A percentile compares a stretch with the other conserved stretches of the same genome.
Evolutionary conservation across 129 eudicot species (phyloP).

Genomic region (Flaveria robusta): DNA sequence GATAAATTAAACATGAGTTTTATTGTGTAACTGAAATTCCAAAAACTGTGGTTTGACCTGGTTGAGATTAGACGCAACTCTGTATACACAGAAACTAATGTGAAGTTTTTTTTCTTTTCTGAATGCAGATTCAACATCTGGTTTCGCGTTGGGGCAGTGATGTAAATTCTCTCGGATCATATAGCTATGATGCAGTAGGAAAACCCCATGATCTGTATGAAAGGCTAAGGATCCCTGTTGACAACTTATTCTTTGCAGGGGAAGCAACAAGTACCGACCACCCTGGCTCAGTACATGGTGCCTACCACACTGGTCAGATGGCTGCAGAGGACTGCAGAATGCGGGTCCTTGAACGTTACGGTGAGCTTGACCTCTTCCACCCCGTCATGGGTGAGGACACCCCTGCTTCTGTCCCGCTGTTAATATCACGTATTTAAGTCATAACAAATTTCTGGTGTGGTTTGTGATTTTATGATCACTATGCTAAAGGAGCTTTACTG

Average conservation of each 20-base stretch:
- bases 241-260: conserved; percentile 97
- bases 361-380: conserved; percentile 86
- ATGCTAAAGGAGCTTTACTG: conserved; percentile 4
- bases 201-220: conserved; percentile 97
- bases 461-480: conserved; percentile 13
- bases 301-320: conserved; percentile 86
- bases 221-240: conserved; percentile 87
- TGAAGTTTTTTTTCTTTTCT: background rate
- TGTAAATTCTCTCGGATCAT: conserved; percentile 76
- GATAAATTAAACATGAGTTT: background rate
- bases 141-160: conserved; percentile 98
- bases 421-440: conserved; percentile 66
- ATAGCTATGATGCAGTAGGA: conserved; percentile 92
- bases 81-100: background rate
- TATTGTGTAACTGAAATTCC: background rate
- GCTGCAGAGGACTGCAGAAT: conserved; percentile 98
- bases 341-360: conserved; percentile 94
- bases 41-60: background rate
- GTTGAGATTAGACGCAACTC: background rate
- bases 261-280: conserved; percentile 87
- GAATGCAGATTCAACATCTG: conserved; percentile 86
- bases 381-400: conserved; percentile 84
- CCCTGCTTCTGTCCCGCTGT: conserved; percentile 64
- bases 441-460: background rate
- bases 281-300: conserved; percentile 98